A percentile compares a stretch with the other conserved stretches of the same genome.
Evolutionary conservation across 345 rosid genomes (phyloP).

Genomic region (Pistacia integerrima): DNA sequence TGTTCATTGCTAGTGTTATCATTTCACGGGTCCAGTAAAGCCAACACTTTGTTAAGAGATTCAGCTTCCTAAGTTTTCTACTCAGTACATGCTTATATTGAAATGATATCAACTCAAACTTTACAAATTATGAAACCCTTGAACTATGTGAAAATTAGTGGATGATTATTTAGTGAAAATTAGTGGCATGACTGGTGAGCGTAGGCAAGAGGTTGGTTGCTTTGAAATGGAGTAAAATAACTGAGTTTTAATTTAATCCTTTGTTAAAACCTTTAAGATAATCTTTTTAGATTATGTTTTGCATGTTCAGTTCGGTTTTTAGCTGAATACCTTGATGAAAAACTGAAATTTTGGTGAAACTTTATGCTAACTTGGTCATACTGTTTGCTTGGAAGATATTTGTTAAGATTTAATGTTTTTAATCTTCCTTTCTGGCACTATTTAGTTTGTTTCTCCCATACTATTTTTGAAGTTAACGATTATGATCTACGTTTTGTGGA

Average conservation of each 20-base stretch:
- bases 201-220: conserved; percentile 18
- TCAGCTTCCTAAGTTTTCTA: conserved; percentile 21
- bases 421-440: too few species aligned
- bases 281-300: too few species aligned
- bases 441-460: too few species aligned
- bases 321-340: too few species aligned
- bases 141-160: conserved; percentile 2
- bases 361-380: too few species aligned
- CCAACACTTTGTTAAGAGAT: conserved; percentile 3
- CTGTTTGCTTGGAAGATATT: too few species aligned
- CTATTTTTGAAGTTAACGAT: too few species aligned
- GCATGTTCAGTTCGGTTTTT: too few species aligned
- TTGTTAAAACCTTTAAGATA: too few species aligned
- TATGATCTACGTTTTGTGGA: too few species aligned
- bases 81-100: conserved; percentile 15
- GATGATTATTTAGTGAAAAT: conserved; percentile 13
- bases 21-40: conserved; percentile 12
- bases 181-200: conserved; percentile 11
- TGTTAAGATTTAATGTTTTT: too few species aligned
- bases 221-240: background rate
- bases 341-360: too few species aligned
- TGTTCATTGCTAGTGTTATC: background rate
- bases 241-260: background rate
- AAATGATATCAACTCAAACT: conserved; percentile 7
- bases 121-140: conserved; percentile 18